Evolutionary conservation across 352 stramenopile species (phyloP).

Genomic region (Aphanomyces astaci): DNA sequence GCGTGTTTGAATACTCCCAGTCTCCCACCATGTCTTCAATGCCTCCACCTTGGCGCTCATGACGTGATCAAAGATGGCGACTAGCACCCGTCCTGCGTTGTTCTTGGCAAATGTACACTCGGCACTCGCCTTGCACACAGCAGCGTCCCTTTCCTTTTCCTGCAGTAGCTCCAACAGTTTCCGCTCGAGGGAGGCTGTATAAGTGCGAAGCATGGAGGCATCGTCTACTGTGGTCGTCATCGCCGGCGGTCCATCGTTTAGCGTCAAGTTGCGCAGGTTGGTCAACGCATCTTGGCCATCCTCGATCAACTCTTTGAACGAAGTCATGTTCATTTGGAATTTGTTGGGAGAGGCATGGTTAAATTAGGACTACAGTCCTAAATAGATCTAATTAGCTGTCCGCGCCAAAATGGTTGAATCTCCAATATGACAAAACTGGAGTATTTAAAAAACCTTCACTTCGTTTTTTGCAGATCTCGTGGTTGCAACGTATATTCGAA

Average conservation of each 20-base stretch:
- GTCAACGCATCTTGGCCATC: not conserved
- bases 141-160: not conserved
- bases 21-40: constrained; percentile 53
- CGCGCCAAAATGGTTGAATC: no score
- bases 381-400: no score
- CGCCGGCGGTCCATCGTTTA: not conserved
- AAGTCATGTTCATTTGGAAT: not conserved
- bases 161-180: not conserved
- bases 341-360: no score
- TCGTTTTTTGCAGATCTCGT: no score
- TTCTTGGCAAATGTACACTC: constrained; percentile 45
- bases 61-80: constrained; percentile 68
- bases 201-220: not conserved
- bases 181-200: not conserved
- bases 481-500: no score
- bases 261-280: not conserved
- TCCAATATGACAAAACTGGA: no score
- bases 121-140: constrained; percentile 1
- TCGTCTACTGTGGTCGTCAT: not conserved
- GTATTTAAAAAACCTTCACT: no score
- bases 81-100: constrained; percentile 60
- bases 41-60: constrained; percentile 46
- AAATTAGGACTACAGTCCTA: no score
- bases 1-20: constrained; percentile 63
- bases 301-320: not conserved